These are phyloP conservation scores for Colletotrichum liriopes DNA, from an alignment of 2,329 filamentous ascomycete species.

Conservation along the genomic window DNA sequence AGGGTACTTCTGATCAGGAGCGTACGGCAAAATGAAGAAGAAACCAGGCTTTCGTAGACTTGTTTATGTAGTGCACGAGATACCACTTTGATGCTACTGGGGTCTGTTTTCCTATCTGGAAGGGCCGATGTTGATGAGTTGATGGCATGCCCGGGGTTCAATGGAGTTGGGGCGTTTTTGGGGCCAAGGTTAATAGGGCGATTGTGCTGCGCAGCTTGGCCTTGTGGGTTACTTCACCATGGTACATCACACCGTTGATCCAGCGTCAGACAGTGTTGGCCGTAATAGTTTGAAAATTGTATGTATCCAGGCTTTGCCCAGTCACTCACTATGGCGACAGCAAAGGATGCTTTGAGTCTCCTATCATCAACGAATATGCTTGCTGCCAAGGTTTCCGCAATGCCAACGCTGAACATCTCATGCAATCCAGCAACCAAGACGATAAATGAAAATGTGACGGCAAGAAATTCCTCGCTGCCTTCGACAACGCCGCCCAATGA, in stretches of 20 bases:
- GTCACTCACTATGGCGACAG: neutral
- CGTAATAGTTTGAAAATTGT: neutral
- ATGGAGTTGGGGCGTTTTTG: no score
- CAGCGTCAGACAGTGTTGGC: neutral
- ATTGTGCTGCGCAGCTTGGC: neutral
- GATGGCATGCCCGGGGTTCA: neutral
- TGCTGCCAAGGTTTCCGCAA: constrained; percentile 14
- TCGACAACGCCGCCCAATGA: constrained; percentile 38
- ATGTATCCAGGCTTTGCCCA: neutral
- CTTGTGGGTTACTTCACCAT: neutral
- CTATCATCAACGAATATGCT: neutral
- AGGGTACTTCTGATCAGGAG: no score
- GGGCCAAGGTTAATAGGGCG: no score
- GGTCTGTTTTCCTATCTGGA: neutral
- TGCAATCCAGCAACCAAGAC: neutral
- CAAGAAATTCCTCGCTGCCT: constrained; percentile 7
- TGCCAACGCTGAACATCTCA: constrained; percentile 21
- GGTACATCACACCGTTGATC: neutral
- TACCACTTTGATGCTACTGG: constrained; percentile 1
- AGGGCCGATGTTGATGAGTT: neutral
- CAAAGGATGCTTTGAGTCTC: neutral
- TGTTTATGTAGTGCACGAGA: constrained; percentile 8
- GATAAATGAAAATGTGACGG: neutral
- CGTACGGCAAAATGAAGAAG: neutral
- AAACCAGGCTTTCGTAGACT: neutral